Conservation (phyloP, 1,284 basidiomycete genomes). For the Mycena sp. region DNA sequence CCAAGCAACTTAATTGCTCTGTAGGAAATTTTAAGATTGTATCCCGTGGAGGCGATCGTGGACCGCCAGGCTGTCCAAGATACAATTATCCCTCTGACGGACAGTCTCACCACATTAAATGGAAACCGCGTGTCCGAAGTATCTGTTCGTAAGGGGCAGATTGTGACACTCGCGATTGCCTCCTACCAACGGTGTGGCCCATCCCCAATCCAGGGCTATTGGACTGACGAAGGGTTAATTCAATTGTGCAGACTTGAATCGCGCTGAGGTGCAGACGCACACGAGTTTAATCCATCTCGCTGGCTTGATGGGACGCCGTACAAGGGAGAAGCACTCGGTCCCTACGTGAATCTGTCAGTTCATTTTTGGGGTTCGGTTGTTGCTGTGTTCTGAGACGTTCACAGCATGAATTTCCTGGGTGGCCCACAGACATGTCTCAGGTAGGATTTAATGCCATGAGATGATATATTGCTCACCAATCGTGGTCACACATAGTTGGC, state of each 20-base stretch:
- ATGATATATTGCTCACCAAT: neutral
- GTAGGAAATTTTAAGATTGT: conserved; percentile 12
- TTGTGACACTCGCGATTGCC: neutral
- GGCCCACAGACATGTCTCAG: conserved; percentile 5
- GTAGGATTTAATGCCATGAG: neutral
- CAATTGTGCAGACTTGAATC: neutral
- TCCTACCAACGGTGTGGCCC: neutral
- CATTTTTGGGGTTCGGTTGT: neutral
- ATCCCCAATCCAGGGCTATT: neutral
- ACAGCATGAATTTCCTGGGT: neutral
- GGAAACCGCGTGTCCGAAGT: neutral
- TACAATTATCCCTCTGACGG: conserved; percentile 1
- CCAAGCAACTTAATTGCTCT: neutral
- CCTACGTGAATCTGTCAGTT: conserved; percentile 7
- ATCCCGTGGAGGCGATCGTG: neutral
- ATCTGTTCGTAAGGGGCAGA: conserved; percentile 2
- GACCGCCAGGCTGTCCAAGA: conserved; percentile 11
- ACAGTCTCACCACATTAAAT: neutral
- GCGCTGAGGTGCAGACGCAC: conserved; percentile 1
- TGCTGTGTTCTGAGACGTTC: neutral
- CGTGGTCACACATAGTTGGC: neutral
- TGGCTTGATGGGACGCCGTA: neutral
- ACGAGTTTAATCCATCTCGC: conserved; percentile 1
- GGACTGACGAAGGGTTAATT: neutral
- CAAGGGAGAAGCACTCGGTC: neutral